phyloP scores from a whole-genome alignment of 257 asterid species.

The Paraleonurus japonicus region DNA sequence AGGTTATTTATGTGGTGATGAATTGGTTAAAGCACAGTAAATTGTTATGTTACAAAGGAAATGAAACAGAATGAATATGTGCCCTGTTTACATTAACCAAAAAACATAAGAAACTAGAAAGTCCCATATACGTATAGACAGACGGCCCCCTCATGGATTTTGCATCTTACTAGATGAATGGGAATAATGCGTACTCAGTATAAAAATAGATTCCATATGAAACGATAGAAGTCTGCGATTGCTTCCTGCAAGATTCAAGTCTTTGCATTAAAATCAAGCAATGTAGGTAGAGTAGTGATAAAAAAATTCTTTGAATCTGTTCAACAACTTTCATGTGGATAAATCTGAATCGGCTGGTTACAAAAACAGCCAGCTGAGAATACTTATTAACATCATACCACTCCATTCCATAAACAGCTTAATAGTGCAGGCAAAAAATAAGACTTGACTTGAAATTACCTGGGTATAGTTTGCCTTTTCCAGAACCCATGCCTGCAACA shows the following conservation, averaged over 20 bases:
- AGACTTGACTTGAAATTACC: slow-evolving; percentile 38
- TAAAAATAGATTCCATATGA: slow-evolving; percentile 95
- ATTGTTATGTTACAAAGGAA: slow-evolving; percentile 10
- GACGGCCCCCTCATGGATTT: no score
- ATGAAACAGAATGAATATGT: slow-evolving; percentile 1
- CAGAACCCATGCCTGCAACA: slow-evolving; percentile 71
- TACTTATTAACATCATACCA: neutral
- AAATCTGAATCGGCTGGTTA: neutral
- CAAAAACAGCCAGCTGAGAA: slow-evolving; percentile 9
- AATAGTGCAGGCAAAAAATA: neutral
- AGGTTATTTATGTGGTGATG: neutral
- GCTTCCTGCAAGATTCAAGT: slow-evolving; percentile 72
- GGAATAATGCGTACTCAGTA: slow-evolving; percentile 82
- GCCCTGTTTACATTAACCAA: neutral
- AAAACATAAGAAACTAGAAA: neutral
- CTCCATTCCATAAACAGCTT: neutral
- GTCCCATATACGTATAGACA: neutral
- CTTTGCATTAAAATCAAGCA: neutral
- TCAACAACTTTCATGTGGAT: neutral
- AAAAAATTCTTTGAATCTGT: neutral
- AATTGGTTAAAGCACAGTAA: neutral
- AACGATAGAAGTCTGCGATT: slow-evolving; percentile 68
- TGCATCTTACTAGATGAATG: slow-evolving; percentile 54
- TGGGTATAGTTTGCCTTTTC: slow-evolving; percentile 79
- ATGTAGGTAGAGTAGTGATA: neutral